Base-by-base conservation (phyloP, 1,284 basidiomycete species). In the Peniophora sp. region DNA sequence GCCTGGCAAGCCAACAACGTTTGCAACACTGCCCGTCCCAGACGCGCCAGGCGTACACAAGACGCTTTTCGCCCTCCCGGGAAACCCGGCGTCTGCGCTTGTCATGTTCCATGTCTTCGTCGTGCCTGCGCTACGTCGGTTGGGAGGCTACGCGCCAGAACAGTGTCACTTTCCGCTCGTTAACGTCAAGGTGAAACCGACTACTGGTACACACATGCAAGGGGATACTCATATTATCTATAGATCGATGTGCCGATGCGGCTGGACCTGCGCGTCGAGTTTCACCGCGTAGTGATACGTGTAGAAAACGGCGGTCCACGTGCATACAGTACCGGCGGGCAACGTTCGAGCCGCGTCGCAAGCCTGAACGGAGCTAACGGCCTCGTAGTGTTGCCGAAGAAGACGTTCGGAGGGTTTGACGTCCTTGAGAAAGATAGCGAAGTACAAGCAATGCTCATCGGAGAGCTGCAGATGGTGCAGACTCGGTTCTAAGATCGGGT, bases 31-130 rank as follows among this genome's bases (percentile, higher is more conserved):
- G 22, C 84, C 83, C 38, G 59, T 32, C 46, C 66, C 56, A 52
- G 23, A 25, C 3, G 19, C 20, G 5, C 56, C 27, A 45, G 63
- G 59, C 20, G 56, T 55, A n/a, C 56, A 61, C 34, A 85, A 82
- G 56, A 79, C 83, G 3, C 61, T 92, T 3, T 94, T 95, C 61
- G 90, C 89, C 0, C 74, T 95, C 1, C 92, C 92, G 0, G 92
- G 92, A 1, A 94, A 94, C 62, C 92, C 92, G 0, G 92, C 92
- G 0, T 85, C 83, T 3, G 92, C 92, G 9, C 72, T 94, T n/a
- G 91, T 94, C 2, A 91, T 83, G 14, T 93, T 93, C 66, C 79
- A 91, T 61, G 63, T 94, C 5, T 93, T 94, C 61, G 91, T 92
- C 9, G 64, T 93, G 0, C 92, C 92, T 2, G 85, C 87, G 3